phyloP scores from a whole-genome alignment of 805 yeast genomes.

The Hanseniaspora lachancei region DNA sequence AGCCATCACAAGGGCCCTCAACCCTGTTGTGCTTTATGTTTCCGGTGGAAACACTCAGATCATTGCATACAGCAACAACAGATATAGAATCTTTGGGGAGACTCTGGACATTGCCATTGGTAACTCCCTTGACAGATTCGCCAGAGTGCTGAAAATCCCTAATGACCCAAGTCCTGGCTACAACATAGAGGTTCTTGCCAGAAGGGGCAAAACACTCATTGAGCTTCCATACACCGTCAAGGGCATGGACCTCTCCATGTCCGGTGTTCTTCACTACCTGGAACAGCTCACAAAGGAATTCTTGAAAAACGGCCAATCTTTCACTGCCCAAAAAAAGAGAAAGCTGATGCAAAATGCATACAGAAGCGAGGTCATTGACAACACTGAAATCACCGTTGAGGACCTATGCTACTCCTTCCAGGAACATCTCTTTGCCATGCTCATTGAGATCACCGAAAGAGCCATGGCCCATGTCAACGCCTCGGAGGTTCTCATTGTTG shows the following conservation, averaged over 20 bases:
- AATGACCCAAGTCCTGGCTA: constrained; percentile 96
- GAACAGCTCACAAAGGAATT: constrained; percentile 69
- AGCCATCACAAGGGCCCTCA: constrained; percentile 93
- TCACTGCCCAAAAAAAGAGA: constrained; percentile 27
- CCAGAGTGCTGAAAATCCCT: constrained; percentile 74
- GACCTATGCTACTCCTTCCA: constrained; percentile 89
- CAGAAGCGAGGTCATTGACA: constrained; percentile 3
- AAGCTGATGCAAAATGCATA: constrained; percentile 24
- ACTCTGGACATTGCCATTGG: constrained; percentile 96
- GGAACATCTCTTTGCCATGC: constrained; percentile 86
- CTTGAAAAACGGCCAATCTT: constrained; percentile 33
- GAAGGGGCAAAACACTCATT: constrained; percentile 44
- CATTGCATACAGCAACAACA: constrained; percentile 85
- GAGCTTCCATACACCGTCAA: constrained; percentile 90
- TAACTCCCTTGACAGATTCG: constrained; percentile 90
- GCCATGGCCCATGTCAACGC: constrained; percentile 96
- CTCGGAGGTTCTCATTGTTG: constrained; percentile 82
- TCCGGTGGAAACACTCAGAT: constrained; percentile 98
- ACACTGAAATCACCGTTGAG: constrained; percentile 46
- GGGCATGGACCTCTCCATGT: constrained; percentile 96
- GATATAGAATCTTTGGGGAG: constrained; percentile 98
- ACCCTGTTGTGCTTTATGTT: constrained; percentile 92
- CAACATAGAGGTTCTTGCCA: constrained; percentile 90
- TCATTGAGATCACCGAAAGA: constrained; percentile 92
- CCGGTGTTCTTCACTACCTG: constrained; percentile 80